Percentiles rank a stretch among this genome's conserved stretches.
Conservation (phyloP, 2,329 filamentous ascomycete species). For the Diaporthe vaccinii region DNA sequence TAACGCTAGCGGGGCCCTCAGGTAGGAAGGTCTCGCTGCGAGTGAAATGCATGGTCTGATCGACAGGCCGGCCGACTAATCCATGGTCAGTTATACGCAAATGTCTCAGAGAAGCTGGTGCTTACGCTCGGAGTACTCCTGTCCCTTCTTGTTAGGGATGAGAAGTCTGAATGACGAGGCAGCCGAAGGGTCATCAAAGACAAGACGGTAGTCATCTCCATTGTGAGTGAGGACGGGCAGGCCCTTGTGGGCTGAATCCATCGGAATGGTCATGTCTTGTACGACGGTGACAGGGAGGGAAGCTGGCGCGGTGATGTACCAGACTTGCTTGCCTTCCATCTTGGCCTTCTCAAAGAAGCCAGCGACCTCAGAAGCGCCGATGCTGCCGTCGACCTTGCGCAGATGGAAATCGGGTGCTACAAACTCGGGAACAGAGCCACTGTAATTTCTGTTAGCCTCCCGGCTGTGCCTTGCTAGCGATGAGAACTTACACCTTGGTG, state of each 20-base stretch:
- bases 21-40: conserved; percentile 50
- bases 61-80: conserved; percentile 61
- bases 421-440: conserved; percentile 58
- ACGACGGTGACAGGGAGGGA: conserved; percentile 77
- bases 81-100: conserved; percentile 44
- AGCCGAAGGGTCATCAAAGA: conserved; percentile 65
- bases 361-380: conserved; percentile 60
- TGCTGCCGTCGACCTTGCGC: conserved; percentile 61
- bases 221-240: conserved; percentile 72
- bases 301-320: conserved; percentile 83
- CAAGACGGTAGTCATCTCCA: conserved; percentile 73
- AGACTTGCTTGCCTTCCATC: conserved; percentile 79
- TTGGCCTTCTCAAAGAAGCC: conserved; percentile 71
- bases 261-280: conserved; percentile 72
- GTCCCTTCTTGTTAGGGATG: conserved; percentile 69
- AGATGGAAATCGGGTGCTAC: conserved; percentile 67
- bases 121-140: conserved; percentile 42
- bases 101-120: conserved; percentile 37
- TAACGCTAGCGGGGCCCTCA: conserved; percentile 44
- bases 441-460: conserved; percentile 28
- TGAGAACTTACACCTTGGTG: conserved; percentile 36
- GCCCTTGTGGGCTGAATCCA: conserved; percentile 66
- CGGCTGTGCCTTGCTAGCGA: not conserved
- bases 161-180: conserved; percentile 70
- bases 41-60: conserved; percentile 73